phyloP scores from a whole-genome alignment of 495 filamentous ascomycete genomes.

The Aspergillus biplanus region DNA sequence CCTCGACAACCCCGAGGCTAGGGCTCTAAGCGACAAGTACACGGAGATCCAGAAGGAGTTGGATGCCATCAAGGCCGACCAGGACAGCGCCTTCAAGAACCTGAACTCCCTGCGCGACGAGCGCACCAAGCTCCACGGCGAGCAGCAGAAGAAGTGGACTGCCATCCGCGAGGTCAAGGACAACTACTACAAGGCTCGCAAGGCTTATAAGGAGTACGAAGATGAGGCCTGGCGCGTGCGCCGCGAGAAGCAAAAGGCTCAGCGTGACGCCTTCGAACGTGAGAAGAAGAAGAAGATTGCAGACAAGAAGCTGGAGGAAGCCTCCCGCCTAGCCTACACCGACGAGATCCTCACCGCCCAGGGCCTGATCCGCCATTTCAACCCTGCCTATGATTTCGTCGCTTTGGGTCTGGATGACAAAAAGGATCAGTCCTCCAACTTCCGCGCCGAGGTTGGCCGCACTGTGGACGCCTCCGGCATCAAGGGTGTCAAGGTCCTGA shows the following conservation, averaged over 20 bases:
- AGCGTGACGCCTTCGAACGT: constrained; percentile 74
- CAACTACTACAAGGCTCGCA: constrained; percentile 74
- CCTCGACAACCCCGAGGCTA: constrained; percentile 90
- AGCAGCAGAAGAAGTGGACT: constrained; percentile 82
- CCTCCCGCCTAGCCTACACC: constrained; percentile 82
- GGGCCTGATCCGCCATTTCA: constrained; percentile 85
- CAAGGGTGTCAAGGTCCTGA: constrained; percentile 75
- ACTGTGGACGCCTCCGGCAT: constrained; percentile 77
- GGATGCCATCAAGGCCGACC: constrained; percentile 84
- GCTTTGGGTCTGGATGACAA: constrained; percentile 58
- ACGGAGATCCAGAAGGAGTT: constrained; percentile 81
- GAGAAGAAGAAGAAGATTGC: constrained; percentile 82
- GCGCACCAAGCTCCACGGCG: constrained; percentile 74
- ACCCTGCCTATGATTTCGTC: constrained; percentile 73
- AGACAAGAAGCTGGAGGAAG: constrained; percentile 84
- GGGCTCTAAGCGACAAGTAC: constrained; percentile 83
- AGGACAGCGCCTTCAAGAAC: constrained; percentile 85
- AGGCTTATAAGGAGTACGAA: constrained; percentile 79
- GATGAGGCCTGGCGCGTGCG: constrained; percentile 71
- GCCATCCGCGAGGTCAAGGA: constrained; percentile 85
- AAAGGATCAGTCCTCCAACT: constrained; percentile 68
- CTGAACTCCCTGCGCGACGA: constrained; percentile 87
- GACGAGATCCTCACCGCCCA: constrained; percentile 89
- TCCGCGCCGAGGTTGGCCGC: constrained; percentile 76
- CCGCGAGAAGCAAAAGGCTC: constrained; percentile 76